phyloP scores from a whole-genome alignment of 176 grass and related monocot species.

The Sorghum bicolor region DNA sequence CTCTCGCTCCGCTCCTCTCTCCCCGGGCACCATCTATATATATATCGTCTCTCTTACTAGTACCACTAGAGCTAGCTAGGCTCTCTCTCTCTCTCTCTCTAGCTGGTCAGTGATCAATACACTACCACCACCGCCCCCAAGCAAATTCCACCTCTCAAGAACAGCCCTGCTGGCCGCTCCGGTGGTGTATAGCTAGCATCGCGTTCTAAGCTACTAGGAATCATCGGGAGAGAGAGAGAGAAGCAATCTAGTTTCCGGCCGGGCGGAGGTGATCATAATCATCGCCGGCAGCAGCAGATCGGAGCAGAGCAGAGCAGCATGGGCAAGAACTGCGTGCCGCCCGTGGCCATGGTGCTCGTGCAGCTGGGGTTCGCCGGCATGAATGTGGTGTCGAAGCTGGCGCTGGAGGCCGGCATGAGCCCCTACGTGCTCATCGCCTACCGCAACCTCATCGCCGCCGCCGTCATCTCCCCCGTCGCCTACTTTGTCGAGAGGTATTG shows the following conservation, averaged over 20 bases:
- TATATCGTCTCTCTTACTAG: neutral
- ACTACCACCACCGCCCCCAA: neutral
- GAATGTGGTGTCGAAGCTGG: slow-evolving; percentile 89
- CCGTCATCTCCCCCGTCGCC: slow-evolving; percentile 59
- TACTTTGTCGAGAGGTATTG: slow-evolving; percentile 55
- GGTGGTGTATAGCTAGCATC: neutral
- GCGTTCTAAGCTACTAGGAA: neutral
- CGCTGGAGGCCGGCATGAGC: slow-evolving; percentile 87
- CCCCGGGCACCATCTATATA: neutral
- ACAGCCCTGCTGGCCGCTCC: neutral
- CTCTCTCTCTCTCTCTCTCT: neutral
- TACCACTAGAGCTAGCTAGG: neutral
- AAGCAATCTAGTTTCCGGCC: neutral
- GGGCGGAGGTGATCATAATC: too few relatives aligned
- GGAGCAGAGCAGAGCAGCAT: neutral
- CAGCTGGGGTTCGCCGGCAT: slow-evolving; percentile 85
- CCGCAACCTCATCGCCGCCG: slow-evolving; percentile 78
- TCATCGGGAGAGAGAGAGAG: neutral
- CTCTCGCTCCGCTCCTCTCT: neutral
- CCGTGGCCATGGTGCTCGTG: slow-evolving; percentile 72
- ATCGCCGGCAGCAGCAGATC: too few relatives aligned
- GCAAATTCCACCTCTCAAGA: neutral
- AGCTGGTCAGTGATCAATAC: slow-evolving; percentile 23
- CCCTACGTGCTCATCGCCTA: slow-evolving; percentile 91
- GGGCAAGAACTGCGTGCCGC: slow-evolving; percentile 46